Evolutionary conservation across 768 basidiomycete genomes (phyloP), one percentile per base, ranked within the genome.

Genomic region (Macrolepiota albuminosa): DNA sequence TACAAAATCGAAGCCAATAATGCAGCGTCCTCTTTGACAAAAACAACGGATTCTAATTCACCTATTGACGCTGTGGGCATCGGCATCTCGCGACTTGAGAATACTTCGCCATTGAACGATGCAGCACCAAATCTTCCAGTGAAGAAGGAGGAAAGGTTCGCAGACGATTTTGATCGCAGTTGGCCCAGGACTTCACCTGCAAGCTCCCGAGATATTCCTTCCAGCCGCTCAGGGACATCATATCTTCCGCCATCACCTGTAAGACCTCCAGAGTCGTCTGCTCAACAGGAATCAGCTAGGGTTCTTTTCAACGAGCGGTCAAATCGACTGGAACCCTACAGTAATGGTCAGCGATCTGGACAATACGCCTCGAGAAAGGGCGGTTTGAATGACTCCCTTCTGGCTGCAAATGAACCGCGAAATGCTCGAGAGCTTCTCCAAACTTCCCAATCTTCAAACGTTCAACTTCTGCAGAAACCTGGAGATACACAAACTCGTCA

Each of bases 301-400:
- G 87, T 87, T 0, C 78, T 99, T n/a, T 99, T 98, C 79, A 98
- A 99, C 68, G 97, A 96, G 67, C 86, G 90, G 4, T 91, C 89
- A 10, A 98, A 97, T 68, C 82, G 86, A 63, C 74, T 98, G 58
- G 96, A 98, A 72, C 91, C 92, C 3, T 92, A 90, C 66, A 83
- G 78, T 58, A 82, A 78, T 63, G 60, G 75, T n/a, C 77, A 81
- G 65, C 76, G 79, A 39, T 63, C 74, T 56, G 78, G 82, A 33
- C 66, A 78, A 54, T 74, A 73, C 49, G 67, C 75, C 55, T 69
- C 76, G 45, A 79, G 82, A 61, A 79, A 82, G 63, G 73, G 75
- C 24, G 67, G 74, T 61, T 75, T 78, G 57, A 76, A 78, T 46
- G 83, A 84, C 49, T 66, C 73, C 53, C 60, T 71, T 48, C 63